phyloP scores from a whole-genome alignment of 495 filamentous ascomycete species.

The Jackrogersella multiformis region DNA sequence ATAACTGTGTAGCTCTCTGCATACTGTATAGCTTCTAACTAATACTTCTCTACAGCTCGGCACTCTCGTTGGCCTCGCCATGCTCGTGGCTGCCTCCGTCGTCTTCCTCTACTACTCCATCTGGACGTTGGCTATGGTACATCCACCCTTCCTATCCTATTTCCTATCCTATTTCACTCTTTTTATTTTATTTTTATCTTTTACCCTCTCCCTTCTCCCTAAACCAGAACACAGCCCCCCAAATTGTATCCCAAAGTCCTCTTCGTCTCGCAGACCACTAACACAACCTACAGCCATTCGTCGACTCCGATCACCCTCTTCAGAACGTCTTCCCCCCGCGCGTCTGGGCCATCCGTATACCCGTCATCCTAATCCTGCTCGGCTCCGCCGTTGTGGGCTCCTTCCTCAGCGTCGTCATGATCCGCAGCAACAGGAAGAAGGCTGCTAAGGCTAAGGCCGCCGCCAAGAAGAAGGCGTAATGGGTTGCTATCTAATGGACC shows the following conservation, averaged over 20 bases:
- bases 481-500: not conserved
- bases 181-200: no score
- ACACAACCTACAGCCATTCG: constrained; percentile 79
- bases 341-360: constrained; percentile 98
- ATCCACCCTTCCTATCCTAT: not conserved
- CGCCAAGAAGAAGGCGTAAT: constrained; percentile 74
- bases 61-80: constrained; percentile 93
- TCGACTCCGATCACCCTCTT: constrained; percentile 90
- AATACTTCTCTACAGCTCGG: constrained; percentile 72
- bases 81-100: constrained; percentile 93
- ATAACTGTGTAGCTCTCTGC: no score
- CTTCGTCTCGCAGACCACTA: not conserved
- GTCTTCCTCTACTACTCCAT: constrained; percentile 99
- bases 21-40: constrained; percentile 25
- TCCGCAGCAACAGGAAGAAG: constrained; percentile 97
- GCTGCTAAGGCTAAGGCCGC: constrained; percentile 86
- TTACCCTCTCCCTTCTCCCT: no score
- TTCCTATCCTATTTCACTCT: constrained; percentile 8
- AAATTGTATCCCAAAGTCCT: no score
- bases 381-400: constrained; percentile 94
- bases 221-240: no score
- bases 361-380: constrained; percentile 92
- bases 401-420: constrained; percentile 97
- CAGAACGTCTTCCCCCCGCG: constrained; percentile 96
- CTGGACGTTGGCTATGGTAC: constrained; percentile 97